Conservation (phyloP, 495 filamentous ascomycete species). For the Daldinia grandis region DNA sequence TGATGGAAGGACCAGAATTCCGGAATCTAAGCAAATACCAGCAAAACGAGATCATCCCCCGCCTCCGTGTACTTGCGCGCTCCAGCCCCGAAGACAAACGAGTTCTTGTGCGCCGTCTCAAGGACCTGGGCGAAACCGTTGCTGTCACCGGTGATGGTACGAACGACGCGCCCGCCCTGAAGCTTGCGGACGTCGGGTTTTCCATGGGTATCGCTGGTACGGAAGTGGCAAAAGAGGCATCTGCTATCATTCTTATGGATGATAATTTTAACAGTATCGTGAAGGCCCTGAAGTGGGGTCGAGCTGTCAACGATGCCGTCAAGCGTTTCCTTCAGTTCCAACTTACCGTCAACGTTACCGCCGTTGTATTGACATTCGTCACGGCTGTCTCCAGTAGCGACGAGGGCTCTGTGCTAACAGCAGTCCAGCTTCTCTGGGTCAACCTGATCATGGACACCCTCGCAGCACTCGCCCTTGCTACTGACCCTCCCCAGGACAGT, state of each 20-base stretch:
- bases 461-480: conserved; percentile 84
- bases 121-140: conserved; percentile 79
- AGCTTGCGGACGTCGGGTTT: conserved; percentile 87
- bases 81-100: conserved; percentile 91
- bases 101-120: conserved; percentile 76
- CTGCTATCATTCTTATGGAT: conserved; percentile 90
- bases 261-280: conserved; percentile 90
- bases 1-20: conserved; percentile 88
- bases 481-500: conserved; percentile 80
- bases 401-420: conserved; percentile 77
- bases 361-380: conserved; percentile 83
- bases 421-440: conserved; percentile 90
- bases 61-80: conserved; percentile 82
- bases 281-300: conserved; percentile 89
- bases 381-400: conserved; percentile 75
- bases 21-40: conserved; percentile 74
- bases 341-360: conserved; percentile 90
- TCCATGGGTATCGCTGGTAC: conserved; percentile 93
- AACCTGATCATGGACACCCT: conserved; percentile 96
- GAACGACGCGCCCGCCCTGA: conserved; percentile 87
- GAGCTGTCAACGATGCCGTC: conserved; percentile 89
- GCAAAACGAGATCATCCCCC: conserved; percentile 76
- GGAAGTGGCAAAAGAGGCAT: conserved; percentile 93
- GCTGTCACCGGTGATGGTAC: conserved; percentile 91
- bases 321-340: conserved; percentile 93